Evolutionary conservation across 2,329 filamentous ascomycete genomes (phyloP).

Genomic region (Monosporascus sp.): DNA sequence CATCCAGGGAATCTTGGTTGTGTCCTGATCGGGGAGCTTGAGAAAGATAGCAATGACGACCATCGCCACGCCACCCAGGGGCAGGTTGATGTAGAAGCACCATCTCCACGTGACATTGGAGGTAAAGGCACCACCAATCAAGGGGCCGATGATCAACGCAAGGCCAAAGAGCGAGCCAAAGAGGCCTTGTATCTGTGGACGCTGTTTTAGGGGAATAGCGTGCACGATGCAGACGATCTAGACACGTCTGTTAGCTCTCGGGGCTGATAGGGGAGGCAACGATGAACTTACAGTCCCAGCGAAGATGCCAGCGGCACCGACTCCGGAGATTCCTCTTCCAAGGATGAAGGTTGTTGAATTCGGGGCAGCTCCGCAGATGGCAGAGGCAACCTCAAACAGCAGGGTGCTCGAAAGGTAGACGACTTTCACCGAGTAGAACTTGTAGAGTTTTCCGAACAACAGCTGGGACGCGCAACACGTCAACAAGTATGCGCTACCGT

Average conservation of each 20-base stretch:
- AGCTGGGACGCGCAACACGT: conserved; percentile 19
- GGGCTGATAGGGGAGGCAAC: background rate
- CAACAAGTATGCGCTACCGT: conserved; percentile 21
- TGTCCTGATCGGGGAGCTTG: conserved; percentile 1
- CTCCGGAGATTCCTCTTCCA: conserved; percentile 20
- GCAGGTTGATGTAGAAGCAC: conserved; percentile 17
- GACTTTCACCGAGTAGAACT: conserved; percentile 17
- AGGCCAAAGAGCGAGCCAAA: conserved; percentile 35
- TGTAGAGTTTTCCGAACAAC: conserved; percentile 19
- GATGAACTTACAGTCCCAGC: background rate
- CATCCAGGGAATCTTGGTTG: conserved; percentile 2
- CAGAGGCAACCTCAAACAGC: conserved; percentile 19
- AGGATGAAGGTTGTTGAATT: conserved; percentile 22
- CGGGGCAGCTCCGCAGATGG: conserved; percentile 23
- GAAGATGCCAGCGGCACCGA: conserved; percentile 5
- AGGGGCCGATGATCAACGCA: conserved; percentile 15
- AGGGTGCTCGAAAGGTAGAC: conserved; percentile 7
- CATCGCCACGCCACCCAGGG: conserved; percentile 9
- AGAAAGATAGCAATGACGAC: conserved; percentile 10
- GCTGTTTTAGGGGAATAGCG: conserved; percentile 7
- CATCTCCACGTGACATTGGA: conserved; percentile 12
- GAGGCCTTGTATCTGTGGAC: conserved; percentile 22
- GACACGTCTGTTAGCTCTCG: conserved; percentile 14
- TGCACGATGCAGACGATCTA: conserved; percentile 14
- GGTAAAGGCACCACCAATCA: conserved; percentile 11